phyloP scores from a whole-genome alignment of 805 yeast species.

The Nakazawaea pomicola region DNA sequence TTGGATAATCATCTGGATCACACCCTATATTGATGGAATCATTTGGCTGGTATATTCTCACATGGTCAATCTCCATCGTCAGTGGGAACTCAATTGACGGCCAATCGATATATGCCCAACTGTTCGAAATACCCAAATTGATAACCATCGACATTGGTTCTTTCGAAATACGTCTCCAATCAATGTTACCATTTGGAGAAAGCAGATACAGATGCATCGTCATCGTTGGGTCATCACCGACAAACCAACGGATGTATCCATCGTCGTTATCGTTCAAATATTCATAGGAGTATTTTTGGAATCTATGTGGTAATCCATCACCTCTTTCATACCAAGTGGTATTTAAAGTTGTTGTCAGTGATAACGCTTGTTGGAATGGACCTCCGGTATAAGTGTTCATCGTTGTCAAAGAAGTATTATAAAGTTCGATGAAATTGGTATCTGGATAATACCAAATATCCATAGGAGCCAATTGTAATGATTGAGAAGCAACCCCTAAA shows the following conservation, averaged over 20 bases:
- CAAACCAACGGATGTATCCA: slow-evolving; percentile 41
- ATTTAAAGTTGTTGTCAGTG: slow-evolving; percentile 40
- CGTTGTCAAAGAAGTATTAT: slow-evolving; percentile 34
- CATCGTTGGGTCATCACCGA: slow-evolving; percentile 42
- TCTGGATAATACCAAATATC: slow-evolving; percentile 51
- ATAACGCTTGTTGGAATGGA: slow-evolving; percentile 46
- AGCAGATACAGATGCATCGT: slow-evolving; percentile 38
- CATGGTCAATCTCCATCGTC: slow-evolving; percentile 38
- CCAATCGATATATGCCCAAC: slow-evolving; percentile 51
- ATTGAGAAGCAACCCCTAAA: slow-evolving; percentile 43
- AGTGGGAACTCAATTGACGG: slow-evolving; percentile 37
- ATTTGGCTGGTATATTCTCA: slow-evolving; percentile 44
- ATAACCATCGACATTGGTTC: slow-evolving; percentile 47
- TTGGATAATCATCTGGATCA: slow-evolving; percentile 44
- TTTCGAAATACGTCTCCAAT: slow-evolving; percentile 39
- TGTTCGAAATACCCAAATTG: slow-evolving; percentile 45
- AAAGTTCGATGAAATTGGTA: slow-evolving; percentile 37
- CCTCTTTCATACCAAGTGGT: slow-evolving; percentile 41
- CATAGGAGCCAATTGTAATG: slow-evolving; percentile 46
- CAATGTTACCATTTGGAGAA: slow-evolving; percentile 46
- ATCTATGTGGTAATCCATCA: slow-evolving; percentile 22
- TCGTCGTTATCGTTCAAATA: slow-evolving; percentile 31
- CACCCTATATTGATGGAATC: slow-evolving; percentile 37
- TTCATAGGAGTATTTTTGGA: slow-evolving; percentile 41
- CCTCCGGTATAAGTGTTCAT: slow-evolving; percentile 47